These are phyloP conservation scores for Fremontodendron californicum DNA, from an alignment of 345 rosid genomes.

Conservation along the genomic window DNA sequence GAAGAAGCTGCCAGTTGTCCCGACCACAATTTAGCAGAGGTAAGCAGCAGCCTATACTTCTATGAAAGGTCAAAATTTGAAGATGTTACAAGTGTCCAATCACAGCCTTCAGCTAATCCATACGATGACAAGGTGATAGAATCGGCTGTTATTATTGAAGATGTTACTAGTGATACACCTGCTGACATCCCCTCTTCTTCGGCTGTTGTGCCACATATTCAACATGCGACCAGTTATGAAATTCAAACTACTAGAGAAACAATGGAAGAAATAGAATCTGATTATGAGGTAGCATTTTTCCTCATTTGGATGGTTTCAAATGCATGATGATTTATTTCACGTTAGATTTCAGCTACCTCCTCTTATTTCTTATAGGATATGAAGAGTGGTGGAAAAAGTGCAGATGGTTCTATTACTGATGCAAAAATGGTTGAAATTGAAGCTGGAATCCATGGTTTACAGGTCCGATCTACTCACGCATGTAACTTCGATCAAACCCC, in stretches of 20 bases:
- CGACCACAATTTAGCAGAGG: constrained; percentile 25
- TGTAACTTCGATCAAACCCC: background rate
- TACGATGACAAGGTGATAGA: constrained; percentile 20
- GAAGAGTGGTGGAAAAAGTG: constrained; percentile 30
- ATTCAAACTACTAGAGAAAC: constrained; percentile 30
- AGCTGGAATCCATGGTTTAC: constrained; percentile 74
- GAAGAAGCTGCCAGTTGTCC: constrained; percentile 27
- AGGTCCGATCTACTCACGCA: constrained; percentile 33
- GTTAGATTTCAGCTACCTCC: constrained; percentile 5
- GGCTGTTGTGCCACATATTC: constrained; percentile 37
- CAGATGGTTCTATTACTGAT: constrained; percentile 47
- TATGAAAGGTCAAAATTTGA: constrained; percentile 12
- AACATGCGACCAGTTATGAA: constrained; percentile 35
- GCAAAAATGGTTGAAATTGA: constrained; percentile 67
- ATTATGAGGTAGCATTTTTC: constrained; percentile 43
- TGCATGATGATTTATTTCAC: constrained; percentile 2
- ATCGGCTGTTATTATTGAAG: constrained; percentile 49
- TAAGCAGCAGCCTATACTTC: constrained; percentile 8
- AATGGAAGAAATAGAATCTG: constrained; percentile 33
- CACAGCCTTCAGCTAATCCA: constrained; percentile 27
- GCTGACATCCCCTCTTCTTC: constrained; percentile 35
- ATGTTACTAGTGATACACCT: constrained; percentile 51
- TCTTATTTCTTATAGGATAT: constrained; percentile 36
- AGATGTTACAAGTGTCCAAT: constrained; percentile 27
- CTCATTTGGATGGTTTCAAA: constrained; percentile 2